These are phyloP conservation scores for Tuber aestivum DNA, from an alignment of 495 filamentous ascomycete species.

Conservation along the genomic window DNA sequence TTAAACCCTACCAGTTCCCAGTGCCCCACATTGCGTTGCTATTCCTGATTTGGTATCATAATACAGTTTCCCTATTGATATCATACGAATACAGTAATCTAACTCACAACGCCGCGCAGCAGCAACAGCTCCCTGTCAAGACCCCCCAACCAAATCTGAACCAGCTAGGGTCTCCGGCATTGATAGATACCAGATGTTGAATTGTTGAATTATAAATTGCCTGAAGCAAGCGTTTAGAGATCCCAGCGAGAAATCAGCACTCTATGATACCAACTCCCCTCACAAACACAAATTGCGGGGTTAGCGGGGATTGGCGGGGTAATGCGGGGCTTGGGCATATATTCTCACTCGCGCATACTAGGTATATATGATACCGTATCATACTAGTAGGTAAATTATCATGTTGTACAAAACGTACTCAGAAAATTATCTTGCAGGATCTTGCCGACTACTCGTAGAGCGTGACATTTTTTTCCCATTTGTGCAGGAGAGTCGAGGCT, in stretches of 20 bases:
- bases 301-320: neutral
- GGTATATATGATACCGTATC: too few species aligned
- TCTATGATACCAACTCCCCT: neutral
- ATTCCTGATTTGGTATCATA: neutral
- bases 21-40: neutral
- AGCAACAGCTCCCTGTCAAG: neutral
- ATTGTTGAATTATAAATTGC: neutral
- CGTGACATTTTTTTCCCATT: too few species aligned
- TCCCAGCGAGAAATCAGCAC: neutral
- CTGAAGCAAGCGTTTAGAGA: neutral
- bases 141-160: neutral
- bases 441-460: neutral
- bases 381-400: neutral
- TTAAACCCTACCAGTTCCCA: neutral
- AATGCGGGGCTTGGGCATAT: neutral
- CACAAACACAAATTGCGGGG: neutral
- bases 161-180: neutral
- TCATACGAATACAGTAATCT: neutral
- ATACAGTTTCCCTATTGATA: neutral
- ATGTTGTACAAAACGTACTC: neutral
- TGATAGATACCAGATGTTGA: neutral
- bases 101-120: neutral
- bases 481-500: too few species aligned
- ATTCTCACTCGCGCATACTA: neutral
- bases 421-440: neutral